These are phyloP conservation scores for Daucus carota DNA, from an alignment of 129 eudicot genomes.

Conservation along the genomic window DH1_v3.0 NC_030386.2:22351001-22351500, in stretches of 20 bases:
- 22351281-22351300: not conserved
- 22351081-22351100: not conserved
- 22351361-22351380: not conserved
- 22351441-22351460: too few species aligned
- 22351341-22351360: not conserved
- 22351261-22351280: not conserved
- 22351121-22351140: too few species aligned
- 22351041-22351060: not conserved
- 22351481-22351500: too few species aligned
- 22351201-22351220: not conserved
- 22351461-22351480: too few species aligned
- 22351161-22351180: too few species aligned
- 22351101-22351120: not conserved
- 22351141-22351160: too few species aligned
- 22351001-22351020: conserved; percentile 42
- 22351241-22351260: not conserved
- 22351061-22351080: not conserved
- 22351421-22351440: not conserved
- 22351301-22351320: not conserved
- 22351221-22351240: not conserved
- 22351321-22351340: not conserved
- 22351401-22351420: not conserved
- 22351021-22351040: conserved; percentile 3
- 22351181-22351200: not conserved
- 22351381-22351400: too few species aligned